phyloP scores from a whole-genome alignment of 257 asterid genomes.

The Nicotiana tabacum region DNA sequence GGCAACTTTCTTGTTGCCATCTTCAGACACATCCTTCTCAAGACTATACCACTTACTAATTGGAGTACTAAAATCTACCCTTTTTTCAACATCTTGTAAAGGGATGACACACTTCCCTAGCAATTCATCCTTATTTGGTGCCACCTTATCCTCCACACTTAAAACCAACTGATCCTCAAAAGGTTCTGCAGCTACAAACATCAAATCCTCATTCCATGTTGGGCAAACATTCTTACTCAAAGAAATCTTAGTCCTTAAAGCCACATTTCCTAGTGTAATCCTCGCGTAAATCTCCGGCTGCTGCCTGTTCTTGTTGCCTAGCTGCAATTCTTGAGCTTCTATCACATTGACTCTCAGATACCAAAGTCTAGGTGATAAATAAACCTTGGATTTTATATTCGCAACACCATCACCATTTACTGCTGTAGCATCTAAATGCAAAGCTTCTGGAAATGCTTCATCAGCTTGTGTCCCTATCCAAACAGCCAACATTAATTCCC shows the following conservation, averaged over 20 bases:
- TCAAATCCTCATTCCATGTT: constrained; percentile 93
- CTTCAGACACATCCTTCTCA: constrained; percentile 46
- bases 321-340: constrained; percentile 75
- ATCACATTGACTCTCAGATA: constrained; percentile 79
- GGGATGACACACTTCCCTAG: constrained; percentile 59
- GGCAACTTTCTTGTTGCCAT: constrained; percentile 40
- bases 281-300: constrained; percentile 52
- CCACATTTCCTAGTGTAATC: constrained; percentile 45
- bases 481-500: constrained; percentile 74
- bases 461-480: constrained; percentile 97
- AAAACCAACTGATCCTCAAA: constrained; percentile 67
- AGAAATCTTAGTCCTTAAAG: constrained; percentile 52
- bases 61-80: constrained; percentile 61
- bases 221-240: constrained; percentile 40
- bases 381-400: constrained; percentile 68
- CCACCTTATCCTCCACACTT: constrained; percentile 58
- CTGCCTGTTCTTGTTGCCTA: constrained; percentile 46
- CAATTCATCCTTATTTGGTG: constrained; percentile 51
- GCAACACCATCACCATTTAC: constrained; percentile 61
- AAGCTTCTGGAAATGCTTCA: constrained; percentile 85
- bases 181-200: constrained; percentile 82
- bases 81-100: constrained; percentile 54
- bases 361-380: constrained; percentile 89
- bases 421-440: constrained; percentile 55
- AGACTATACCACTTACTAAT: constrained; percentile 69